Evolutionary conservation across 768 basidiomycete genomes (phyloP), one percentile per base, ranked within the genome.

Genomic region (Boletus tylopilopsis): DNA sequence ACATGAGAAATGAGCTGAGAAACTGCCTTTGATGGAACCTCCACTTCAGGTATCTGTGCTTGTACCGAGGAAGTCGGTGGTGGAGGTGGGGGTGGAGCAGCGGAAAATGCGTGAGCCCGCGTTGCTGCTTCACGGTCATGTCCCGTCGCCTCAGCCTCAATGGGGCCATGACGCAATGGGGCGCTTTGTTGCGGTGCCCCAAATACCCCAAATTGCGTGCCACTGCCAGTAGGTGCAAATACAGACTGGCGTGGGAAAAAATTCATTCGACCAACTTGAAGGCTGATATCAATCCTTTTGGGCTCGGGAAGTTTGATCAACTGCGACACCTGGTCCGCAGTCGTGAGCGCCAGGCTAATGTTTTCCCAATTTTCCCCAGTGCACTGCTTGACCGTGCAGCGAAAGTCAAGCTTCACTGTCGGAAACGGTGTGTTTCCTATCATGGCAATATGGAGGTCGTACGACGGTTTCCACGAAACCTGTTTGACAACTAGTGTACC

Each of bases 341-440:
- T 67, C 3, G 59, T 65, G 13, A 70, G 51, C 18, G 36, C 38
- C 37, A 71, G 47, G 23, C 53, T 43, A 10, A 64, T 53, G 29
- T 61, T 54, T 3, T 56, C 58, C 68, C 68, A 71, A 35, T 61
- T 39, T 48, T 71, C 68, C 4, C 66, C 64, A 0, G 68, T 68
- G 27, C 43, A 45, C 29, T 70, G 70, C 2, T 39, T 52, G 21
- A 70, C 60, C 25, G 45, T 45, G 12, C 69, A 67, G 10, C 64
- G 60, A 45, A 67, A 67, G 47, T 67, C 50, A 16, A 69, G 55
- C 24, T 5, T 38, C 33, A 57, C 54, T 2, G 49, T 53, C 12
- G 54, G 34, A 3, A 58, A 53, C 5, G 63, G 64, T 3, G 27
- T 37, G 27, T 49, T 35, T 33, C 40, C 53, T 10, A 18, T 6